Base-by-base conservation (phyloP, 805 yeast species). In the Maudiozyma barnettii region DNA sequence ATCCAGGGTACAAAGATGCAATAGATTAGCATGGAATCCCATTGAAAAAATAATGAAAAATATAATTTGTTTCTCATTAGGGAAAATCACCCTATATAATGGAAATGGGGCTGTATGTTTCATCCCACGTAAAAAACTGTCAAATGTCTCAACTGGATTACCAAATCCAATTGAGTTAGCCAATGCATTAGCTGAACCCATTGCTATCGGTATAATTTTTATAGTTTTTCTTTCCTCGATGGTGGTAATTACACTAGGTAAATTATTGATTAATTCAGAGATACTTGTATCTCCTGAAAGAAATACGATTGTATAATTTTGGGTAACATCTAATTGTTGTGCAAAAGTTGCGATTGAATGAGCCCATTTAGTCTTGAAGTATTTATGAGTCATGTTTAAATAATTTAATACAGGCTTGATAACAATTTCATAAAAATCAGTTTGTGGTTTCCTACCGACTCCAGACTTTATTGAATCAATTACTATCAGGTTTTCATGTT, bases 261-360 rank as follows among this genome's bases (percentile, higher is more conserved):
- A 60, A 18, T 63, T 69, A 59, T 89, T 89, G 47, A 87, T 55
- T 44, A 90, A 77, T 61, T 90, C 97, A 44, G 76, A 78, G 5
- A 87, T 68, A 1, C 95, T 81, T 0, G 96, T 89, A 59, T 90
- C 97, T 2, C 97, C 97, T 36, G 95, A 83, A 8, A 90, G 63
- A 33, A 89, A 66, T 2, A 85, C 59, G 9, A 84, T 66, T 0
- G 84, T 75, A 21, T 70, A 58, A 12, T 50, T 41, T 9, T 48
- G 31, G 0, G 54, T 45, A 0, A 44, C 33, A n/a, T 58, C 53
- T 6, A 76, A 50, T 0, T 48, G 4, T 10, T 47, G 30, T 0
- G 79, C 78, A 51, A 70, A 65, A n/a, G 69, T 59, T 1, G 55
- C 43, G 6, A 80, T 71, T 1, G 76, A 64, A n/a, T 58, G 46